Conservation (phyloP, 768 basidiomycete genomes). For the Lentinus tigrinus region DNA sequence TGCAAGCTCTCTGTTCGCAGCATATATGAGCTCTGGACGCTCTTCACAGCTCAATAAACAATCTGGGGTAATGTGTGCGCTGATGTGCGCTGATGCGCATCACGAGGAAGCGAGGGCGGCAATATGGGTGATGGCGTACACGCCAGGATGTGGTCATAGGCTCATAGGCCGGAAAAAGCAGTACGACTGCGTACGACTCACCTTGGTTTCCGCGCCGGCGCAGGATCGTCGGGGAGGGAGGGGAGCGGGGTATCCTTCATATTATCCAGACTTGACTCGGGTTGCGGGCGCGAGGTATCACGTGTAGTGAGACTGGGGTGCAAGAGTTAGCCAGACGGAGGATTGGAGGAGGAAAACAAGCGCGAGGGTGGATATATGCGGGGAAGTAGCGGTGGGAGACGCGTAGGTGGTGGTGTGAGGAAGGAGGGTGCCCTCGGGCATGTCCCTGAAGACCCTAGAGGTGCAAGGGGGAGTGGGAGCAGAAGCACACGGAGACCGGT, state of each 20-base stretch:
- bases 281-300: constrained; percentile 1
- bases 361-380: neutral
- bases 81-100: neutral
- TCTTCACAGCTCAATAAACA: neutral
- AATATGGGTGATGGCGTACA: too few relatives aligned
- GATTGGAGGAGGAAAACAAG: neutral
- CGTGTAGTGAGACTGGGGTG: neutral
- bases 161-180: too few relatives aligned
- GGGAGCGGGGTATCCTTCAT: constrained; percentile 12
- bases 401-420: neutral
- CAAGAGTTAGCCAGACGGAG: neutral
- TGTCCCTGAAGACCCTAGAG: neutral
- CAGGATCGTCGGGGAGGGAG: neutral
- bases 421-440: neutral
- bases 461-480: constrained; percentile 2
- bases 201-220: neutral
- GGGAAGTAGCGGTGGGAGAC: neutral
- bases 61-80: too few relatives aligned
- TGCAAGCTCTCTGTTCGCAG: neutral
- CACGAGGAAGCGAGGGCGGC: neutral
- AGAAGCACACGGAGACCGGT: constrained; percentile 4
- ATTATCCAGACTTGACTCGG: neutral
- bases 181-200: neutral
- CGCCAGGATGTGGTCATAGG: neutral
- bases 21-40: neutral